These are phyloP conservation scores for Basipetospora sp. DNA, from an alignment of 2,329 filamentous ascomycete species.

Conservation along the genomic window DNA sequence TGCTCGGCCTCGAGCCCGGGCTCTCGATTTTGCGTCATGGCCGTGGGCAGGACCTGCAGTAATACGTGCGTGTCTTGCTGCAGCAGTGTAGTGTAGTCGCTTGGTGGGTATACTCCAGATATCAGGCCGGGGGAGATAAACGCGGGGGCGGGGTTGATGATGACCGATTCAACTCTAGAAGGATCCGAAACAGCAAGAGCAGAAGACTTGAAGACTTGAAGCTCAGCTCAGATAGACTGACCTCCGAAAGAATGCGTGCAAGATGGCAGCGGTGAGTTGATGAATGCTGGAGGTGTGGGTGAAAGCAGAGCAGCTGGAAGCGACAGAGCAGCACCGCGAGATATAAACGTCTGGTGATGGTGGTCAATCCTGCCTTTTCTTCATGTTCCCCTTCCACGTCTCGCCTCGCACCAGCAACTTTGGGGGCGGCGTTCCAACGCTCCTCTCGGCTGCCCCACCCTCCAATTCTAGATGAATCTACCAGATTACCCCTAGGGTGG, in stretches of 20 bases:
- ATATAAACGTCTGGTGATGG: neutral
- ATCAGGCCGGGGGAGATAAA: no score
- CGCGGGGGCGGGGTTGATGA: no score
- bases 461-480: slow-evolving; percentile 7
- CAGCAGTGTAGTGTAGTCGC: no score
- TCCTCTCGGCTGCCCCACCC: neutral
- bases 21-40: neutral
- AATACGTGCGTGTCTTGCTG: no score
- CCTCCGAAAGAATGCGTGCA: no score
- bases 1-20: slow-evolving; percentile 6
- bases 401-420: no score
- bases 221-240: no score
- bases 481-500: neutral
- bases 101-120: no score
- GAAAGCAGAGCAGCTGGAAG: neutral
- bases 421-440: neutral
- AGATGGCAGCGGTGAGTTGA: no score
- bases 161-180: no score
- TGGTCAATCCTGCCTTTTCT: neutral
- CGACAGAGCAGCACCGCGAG: neutral
- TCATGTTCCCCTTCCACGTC: neutral
- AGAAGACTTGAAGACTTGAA: no score
- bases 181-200: no score
- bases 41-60: neutral
- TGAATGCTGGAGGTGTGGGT: neutral